Base-by-base conservation (phyloP, 1,284 basidiomycete species). In the Tilletia setariae region DNA sequence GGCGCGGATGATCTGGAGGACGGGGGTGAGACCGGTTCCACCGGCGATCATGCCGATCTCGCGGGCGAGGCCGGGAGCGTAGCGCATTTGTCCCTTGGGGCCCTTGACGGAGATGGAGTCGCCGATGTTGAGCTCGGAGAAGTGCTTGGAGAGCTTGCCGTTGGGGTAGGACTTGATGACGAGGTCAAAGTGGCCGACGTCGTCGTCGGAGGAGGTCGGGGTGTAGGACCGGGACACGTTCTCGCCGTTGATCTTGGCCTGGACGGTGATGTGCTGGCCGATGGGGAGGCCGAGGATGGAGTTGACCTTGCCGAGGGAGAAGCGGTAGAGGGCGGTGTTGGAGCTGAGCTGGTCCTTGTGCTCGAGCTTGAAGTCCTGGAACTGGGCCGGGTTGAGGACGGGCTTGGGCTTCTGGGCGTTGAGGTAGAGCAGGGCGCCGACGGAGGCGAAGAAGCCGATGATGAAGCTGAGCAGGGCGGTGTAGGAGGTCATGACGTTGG, bases 81-180 rank as follows among this genome's bases (percentile, higher is more conserved):
- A 83, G 63, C 70, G 70, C 82, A 98, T 85, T 76, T 91, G 90
- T 70, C 95, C 95, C 85, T 93, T 96, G 76, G 95, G 95, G 1
- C 95, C 95, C 84, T 93, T 96, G 86, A 98, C 88, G 75, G 89
- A 89, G 76, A 97, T 86, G 53, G 86, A 89, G 84, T 73, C 95
- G 86, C 77, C 81, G 23, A 80, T 68, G 70, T 77, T 76, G 90
- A 92, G 83, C 94, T 87, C 66, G 88, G 85, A 56, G 87, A 88
- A 79, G 96, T 86, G 84, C 72, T 90, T 89, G 23, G 95, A 98
- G 81, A 98, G 91, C 85, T 97, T 98, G 70, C 96, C 96, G 83
- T 93, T 90, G 80, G 95, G 93, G 83, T 98, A 98, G 6, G 93
- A 88, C 93, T 98, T 98, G 86, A 98, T 90, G 78, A 98, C 87